Conservation (phyloP, 352 stramenopile species). For the Phytopythium mirpurense region DNA sequence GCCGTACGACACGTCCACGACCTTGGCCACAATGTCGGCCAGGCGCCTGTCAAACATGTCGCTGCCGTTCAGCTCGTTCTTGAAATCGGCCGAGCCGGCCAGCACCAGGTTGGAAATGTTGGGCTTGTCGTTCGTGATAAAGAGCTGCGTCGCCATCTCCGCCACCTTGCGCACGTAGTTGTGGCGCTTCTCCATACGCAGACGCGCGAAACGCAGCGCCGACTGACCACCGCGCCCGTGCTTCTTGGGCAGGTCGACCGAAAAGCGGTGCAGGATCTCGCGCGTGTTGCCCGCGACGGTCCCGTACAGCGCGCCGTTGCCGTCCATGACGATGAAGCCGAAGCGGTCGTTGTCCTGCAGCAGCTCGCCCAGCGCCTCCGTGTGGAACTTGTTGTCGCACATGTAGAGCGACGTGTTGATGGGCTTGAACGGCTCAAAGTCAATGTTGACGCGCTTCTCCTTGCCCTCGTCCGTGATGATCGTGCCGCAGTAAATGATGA, state of each 20-base stretch:
- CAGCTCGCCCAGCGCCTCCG: conserved; percentile 96
- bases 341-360: conserved; percentile 99
- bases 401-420: conserved; percentile 99
- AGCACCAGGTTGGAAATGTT: conserved; percentile 98
- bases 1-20: conserved; percentile 99
- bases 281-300: conserved; percentile 93
- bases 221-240: conserved; percentile 99
- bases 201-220: conserved; percentile 98
- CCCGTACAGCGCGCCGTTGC: conserved; percentile 98
- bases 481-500: conserved; percentile 99
- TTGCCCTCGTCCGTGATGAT: conserved; percentile 99
- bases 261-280: conserved; percentile 95
- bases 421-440: conserved; percentile 99
- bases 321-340: conserved; percentile 99
- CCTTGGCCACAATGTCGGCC: conserved; percentile 96
- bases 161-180: conserved; percentile 99
- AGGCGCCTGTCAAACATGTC: conserved; percentile 98
- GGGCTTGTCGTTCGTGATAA: conserved; percentile 97
- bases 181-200: conserved; percentile 99
- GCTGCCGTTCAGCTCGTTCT: conserved; percentile 94
- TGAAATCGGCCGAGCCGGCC: conserved; percentile 99
- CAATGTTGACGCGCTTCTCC: conserved; percentile 99
- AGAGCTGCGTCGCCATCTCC: conserved; percentile 97
- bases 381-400: conserved; percentile 99
- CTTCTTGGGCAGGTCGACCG: conserved; percentile 99